Base-by-base conservation (phyloP, 176 grass and related monocot genomes). In the Bonia amplexicaulis region DNA sequence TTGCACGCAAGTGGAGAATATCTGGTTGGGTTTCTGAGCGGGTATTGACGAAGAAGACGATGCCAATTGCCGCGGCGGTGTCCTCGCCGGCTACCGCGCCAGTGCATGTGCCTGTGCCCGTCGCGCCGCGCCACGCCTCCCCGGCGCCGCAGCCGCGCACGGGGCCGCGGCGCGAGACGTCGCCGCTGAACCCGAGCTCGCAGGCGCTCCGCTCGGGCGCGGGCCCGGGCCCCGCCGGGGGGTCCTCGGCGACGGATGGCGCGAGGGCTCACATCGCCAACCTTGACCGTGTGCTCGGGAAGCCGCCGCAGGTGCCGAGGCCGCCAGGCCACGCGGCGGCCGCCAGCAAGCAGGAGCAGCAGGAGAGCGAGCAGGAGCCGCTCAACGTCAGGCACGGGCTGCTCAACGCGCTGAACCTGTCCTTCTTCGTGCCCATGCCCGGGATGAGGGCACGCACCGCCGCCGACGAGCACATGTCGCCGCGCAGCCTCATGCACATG, bases 201-300 rank as follows among this genome's bases (percentile, higher is more conserved):
- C 84, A 71, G 54, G 78, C 84, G 25, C 46, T 85, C n/a, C 85
- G 74, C 31, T 59, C 87, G 40, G 15, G 6, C 25, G 26, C 73
- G 1, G 27, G 20, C 42, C 0, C 42, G 1, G 45, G 20, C 27
- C 39, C 40, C 4, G 2, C 62, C 37, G 46, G 51, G 48, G 66
- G 23, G 0, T 14, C 70, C 27, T 39, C 81, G 35, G 48, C 68
- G 51, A 61, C 73, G 0, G 58, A 37, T 0, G 44, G 54, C n/a
- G 76, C 66, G 42, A 88, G 72, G 60, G 60, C 80, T 0, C 93
- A 95, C 12, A 81, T 98, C 82, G 82, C 88, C 64, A 93, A 98
- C 89, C 89, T 98, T 12, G 91, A 98, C 71, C 91, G 88, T n/a
- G 85, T 98, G 14, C 95, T 97, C 81, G 65, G 90, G 16, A 98